Conservation (phyloP, 371 early-diverging fungal genomes). For the Circinella minor region DNA sequence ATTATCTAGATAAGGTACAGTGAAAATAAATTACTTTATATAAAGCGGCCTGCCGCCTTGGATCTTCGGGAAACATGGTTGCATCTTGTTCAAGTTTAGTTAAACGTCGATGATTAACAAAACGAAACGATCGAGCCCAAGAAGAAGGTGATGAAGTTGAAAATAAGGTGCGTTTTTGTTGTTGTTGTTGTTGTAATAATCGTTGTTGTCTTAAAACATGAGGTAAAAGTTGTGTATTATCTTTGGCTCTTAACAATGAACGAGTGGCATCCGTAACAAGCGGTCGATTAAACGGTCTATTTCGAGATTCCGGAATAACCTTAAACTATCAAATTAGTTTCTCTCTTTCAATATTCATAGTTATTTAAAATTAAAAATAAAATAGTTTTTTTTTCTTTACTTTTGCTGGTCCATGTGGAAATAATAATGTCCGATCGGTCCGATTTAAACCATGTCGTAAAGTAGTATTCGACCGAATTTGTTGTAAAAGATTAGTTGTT, state of each 20-base stretch:
- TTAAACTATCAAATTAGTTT: neutral
- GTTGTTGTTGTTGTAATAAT: slow-evolving; percentile 6
- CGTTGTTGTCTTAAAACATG: neutral
- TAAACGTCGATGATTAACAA: slow-evolving; percentile 54
- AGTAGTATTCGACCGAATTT: slow-evolving; percentile 14
- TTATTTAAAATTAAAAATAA: too few relatives aligned
- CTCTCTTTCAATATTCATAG: too few relatives aligned
- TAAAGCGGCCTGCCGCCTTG: slow-evolving; percentile 68
- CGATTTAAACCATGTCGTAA: neutral
- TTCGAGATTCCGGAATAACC: neutral
- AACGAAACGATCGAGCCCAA: slow-evolving; percentile 31
- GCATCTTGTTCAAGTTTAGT: slow-evolving; percentile 75
- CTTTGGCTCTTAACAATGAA: neutral
- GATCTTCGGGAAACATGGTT: slow-evolving; percentile 64
- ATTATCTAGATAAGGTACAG: too few relatives aligned
- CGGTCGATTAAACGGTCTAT: slow-evolving; percentile 5
- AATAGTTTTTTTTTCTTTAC: neutral
- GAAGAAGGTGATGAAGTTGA: slow-evolving; percentile 4
- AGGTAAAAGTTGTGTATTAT: neutral
- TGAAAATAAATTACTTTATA: slow-evolving; percentile 58
- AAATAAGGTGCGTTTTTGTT: slow-evolving; percentile 18
- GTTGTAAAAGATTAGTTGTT: slow-evolving; percentile 17
- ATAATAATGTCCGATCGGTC: neutral
- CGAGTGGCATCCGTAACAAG: slow-evolving; percentile 1
- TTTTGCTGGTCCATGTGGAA: neutral